Evolutionary conservation across 345 rosid genomes (phyloP), one percentile per base, ranked within the genome.

Genomic region (Lepidium didymum): DNA sequence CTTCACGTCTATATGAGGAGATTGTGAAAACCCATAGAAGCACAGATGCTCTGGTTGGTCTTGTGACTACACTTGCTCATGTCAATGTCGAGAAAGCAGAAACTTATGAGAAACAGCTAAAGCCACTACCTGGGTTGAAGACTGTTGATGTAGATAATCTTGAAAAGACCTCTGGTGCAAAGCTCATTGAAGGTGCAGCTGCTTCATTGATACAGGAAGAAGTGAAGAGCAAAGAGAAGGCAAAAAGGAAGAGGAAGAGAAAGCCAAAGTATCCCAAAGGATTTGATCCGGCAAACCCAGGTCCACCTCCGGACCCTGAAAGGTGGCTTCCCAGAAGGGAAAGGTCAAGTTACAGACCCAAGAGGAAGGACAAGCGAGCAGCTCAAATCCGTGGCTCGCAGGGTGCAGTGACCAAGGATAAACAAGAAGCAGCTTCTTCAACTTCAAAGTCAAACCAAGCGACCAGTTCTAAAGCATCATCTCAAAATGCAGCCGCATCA

Each of bases 321-420:
- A 83, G 99, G 77, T 94, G 99, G 99, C 97, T 94, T 21, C 97
- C 97, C 2, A 90, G 74, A 86, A 88, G 97, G 67, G 98, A 93
- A 68, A 83, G 97, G 75, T 93, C 98, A 1, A 93, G 91, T 78
- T 91, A 83, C 78, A 80, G 84, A 76, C 97, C 98, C 56, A 91
- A 89, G 81, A 85, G 99, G 71, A 91, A 85, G 84, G 99, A 94
- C 59, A 91, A 91, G 87, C 80, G 96, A 72, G 94, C 96, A 23
- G 96, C 98, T 64, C 96, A 90, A 67, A 87, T 94, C 13, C 87
- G 99, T 77, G 97, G 98, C 42, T 82, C 99, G 16, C 99, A 91
- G 60, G 96, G 99, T 50, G 86, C 95, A 21, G 95, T 94, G 18
- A 75, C 51, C 50, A 84, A 82, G 79, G 96, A 93, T 6, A 93